These are phyloP conservation scores for Candida sp. DNA, from an alignment of 1,139 yeast species.

Conservation along the genomic window DNA sequence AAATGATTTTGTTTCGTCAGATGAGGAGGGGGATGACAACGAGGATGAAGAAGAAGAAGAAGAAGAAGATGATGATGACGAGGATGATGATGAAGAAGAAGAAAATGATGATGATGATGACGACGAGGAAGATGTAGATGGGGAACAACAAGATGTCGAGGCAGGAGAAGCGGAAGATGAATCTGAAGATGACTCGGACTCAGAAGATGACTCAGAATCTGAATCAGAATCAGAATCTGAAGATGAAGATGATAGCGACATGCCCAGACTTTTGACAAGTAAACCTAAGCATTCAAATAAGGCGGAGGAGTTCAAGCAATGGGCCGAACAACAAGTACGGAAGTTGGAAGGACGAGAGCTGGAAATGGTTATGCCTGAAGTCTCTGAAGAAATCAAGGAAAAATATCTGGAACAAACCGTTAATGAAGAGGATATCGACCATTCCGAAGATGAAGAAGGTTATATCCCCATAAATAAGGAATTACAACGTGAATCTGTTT, in stretches of 20 bases:
- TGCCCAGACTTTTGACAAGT: slow-evolving; percentile 31
- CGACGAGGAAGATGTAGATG: slow-evolving; percentile 13
- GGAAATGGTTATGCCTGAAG: slow-evolving; percentile 45
- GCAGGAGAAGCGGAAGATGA: slow-evolving; percentile 15
- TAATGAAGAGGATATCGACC: slow-evolving; percentile 63
- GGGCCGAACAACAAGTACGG: slow-evolving; percentile 60
- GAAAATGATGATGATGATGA: slow-evolving; percentile 14
- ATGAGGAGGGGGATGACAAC: slow-evolving; percentile 18
- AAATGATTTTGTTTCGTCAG: slow-evolving; percentile 31
- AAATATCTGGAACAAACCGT: slow-evolving; percentile 37
- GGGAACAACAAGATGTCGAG: slow-evolving; percentile 34
- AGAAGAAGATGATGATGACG: slow-evolving; percentile 16
- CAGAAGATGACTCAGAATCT: slow-evolving; percentile 15
- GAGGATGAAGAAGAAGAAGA: slow-evolving; percentile 16
- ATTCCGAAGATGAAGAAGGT: slow-evolving; percentile 54
- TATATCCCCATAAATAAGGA: slow-evolving; percentile 53
- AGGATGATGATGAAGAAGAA: slow-evolving; percentile 16
- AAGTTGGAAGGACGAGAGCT: slow-evolving; percentile 55
- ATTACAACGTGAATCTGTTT: slow-evolving; percentile 60
- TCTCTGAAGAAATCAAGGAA: slow-evolving; percentile 48
- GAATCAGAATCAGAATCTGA: slow-evolving; percentile 17
- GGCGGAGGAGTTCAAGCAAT: slow-evolving; percentile 50
- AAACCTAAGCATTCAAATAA: slow-evolving; percentile 41
- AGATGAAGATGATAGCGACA: slow-evolving; percentile 17
- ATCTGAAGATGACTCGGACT: slow-evolving; percentile 13